phyloP scores from a whole-genome alignment of 2,329 filamentous ascomycete genomes.

The Cercospora brassicicola region DNA sequence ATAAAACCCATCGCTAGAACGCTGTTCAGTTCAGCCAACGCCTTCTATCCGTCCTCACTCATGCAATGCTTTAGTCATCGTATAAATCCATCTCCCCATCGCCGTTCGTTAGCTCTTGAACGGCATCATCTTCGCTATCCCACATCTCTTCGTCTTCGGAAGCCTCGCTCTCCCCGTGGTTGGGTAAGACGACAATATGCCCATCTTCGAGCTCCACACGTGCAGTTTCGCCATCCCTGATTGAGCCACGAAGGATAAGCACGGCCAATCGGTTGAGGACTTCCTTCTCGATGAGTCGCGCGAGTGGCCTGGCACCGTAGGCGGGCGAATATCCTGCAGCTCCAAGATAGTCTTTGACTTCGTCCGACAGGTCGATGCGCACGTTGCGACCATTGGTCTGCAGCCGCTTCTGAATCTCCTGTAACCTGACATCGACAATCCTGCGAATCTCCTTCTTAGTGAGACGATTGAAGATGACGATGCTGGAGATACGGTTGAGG shows the following conservation, averaged over 20 bases:
- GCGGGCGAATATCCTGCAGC: slow-evolving; percentile 89
- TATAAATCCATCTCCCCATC: slow-evolving; percentile 64
- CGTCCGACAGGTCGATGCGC: slow-evolving; percentile 73
- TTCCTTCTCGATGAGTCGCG: slow-evolving; percentile 92
- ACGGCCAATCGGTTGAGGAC: slow-evolving; percentile 92
- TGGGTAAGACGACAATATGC: slow-evolving; percentile 77
- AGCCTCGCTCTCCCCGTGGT: slow-evolving; percentile 68
- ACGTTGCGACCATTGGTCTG: slow-evolving; percentile 81
- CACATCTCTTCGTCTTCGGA: slow-evolving; percentile 62
- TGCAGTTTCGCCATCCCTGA: slow-evolving; percentile 82
- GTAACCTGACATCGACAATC: slow-evolving; percentile 88
- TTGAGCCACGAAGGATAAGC: slow-evolving; percentile 79
- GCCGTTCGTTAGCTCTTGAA: slow-evolving; percentile 62
- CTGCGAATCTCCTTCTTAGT: slow-evolving; percentile 85
- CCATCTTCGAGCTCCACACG: slow-evolving; percentile 76
- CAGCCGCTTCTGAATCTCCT: slow-evolving; percentile 91
- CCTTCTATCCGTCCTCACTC: not conserved
- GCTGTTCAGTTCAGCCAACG: slow-evolving; percentile 17
- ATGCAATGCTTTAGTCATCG: slow-evolving; percentile 42
- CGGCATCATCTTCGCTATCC: slow-evolving; percentile 72
- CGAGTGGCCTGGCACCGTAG: slow-evolving; percentile 87
- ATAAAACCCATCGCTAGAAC: slow-evolving; percentile 22
- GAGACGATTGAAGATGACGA: slow-evolving; percentile 97
- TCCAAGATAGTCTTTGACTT: slow-evolving; percentile 91
- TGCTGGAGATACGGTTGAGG: slow-evolving; percentile 94